A percentile compares a stretch with the other conserved stretches of the same genome.
Conservation (phyloP, 2,329 filamentous ascomycete genomes). For the Fusarium annulatum region DNA sequence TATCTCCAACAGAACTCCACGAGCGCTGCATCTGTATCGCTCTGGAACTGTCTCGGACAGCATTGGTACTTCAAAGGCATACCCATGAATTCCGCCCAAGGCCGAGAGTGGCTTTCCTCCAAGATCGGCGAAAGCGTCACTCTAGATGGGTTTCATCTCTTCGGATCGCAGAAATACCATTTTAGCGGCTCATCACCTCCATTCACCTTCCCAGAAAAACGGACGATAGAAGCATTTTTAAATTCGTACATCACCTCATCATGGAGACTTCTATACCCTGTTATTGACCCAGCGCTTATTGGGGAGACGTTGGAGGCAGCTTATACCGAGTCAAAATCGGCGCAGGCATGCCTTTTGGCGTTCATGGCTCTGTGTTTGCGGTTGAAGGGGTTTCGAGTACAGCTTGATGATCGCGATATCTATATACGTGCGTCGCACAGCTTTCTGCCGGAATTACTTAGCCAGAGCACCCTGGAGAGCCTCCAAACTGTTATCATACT, state of each 20-base stretch:
- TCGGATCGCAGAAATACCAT: neutral
- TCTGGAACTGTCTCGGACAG: neutral
- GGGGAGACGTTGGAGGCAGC: neutral
- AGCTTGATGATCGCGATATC: fast-evolving
- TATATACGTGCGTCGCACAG: neutral
- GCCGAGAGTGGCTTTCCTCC: neutral
- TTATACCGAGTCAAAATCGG: neutral
- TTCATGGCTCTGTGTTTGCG: neutral
- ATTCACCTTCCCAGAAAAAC: neutral
- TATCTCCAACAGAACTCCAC: fast-evolving
- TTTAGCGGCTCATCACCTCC: neutral
- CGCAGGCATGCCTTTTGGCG: neutral
- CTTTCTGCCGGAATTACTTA: fast-evolving
- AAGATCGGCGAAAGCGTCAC: neutral
- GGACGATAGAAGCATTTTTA: fast-evolving
- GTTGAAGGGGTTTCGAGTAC: neutral
- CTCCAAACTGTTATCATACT: neutral
- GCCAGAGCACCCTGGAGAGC: neutral
- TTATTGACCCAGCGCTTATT: neutral
- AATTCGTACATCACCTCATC: neutral
- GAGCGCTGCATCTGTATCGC: fast-evolving
- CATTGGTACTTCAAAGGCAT: conserved; percentile 15
- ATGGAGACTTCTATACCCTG: neutral
- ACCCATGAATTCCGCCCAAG: neutral
- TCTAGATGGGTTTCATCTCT: neutral